These are phyloP conservation scores for Trichoderma asperellum DNA, from an alignment of 2,329 filamentous ascomycete genomes.

Conservation along the genomic window DNA sequence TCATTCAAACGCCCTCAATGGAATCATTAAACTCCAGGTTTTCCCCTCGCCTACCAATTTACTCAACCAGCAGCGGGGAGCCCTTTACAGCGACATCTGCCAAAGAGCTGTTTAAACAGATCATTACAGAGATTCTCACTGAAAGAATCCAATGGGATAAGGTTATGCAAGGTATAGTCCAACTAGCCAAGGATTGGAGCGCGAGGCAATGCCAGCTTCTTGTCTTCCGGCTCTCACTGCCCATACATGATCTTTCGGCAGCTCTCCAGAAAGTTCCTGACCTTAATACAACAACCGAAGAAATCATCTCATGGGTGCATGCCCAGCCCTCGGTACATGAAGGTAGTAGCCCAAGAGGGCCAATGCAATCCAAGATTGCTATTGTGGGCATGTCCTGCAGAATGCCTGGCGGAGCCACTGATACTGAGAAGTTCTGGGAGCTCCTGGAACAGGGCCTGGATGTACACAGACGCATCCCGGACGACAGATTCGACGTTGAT, in stretches of 20 bases:
- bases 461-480: conserved; percentile 65
- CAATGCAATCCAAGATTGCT: conserved; percentile 64
- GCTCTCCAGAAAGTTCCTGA: neutral
- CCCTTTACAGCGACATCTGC: neutral
- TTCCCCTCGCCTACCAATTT: neutral
- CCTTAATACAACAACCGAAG: neutral
- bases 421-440: conserved; percentile 59
- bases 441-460: conserved; percentile 69
- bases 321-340: no score
- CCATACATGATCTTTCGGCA: no score
- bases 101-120: neutral
- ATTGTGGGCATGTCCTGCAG: conserved; percentile 69
- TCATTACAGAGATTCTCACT: neutral
- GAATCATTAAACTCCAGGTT: neutral
- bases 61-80: neutral
- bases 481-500: conserved; percentile 69
- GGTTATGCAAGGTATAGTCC: neutral
- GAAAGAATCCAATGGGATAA: neutral
- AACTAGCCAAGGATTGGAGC: neutral
- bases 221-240: neutral
- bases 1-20: neutral
- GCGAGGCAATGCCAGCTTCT: neutral
- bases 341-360: neutral
- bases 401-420: conserved; percentile 50
- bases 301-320: no score